These are phyloP conservation scores for Cerioporus squamosus DNA, from an alignment of 1,284 basidiomycete species.

Conservation along the genomic window DNA sequence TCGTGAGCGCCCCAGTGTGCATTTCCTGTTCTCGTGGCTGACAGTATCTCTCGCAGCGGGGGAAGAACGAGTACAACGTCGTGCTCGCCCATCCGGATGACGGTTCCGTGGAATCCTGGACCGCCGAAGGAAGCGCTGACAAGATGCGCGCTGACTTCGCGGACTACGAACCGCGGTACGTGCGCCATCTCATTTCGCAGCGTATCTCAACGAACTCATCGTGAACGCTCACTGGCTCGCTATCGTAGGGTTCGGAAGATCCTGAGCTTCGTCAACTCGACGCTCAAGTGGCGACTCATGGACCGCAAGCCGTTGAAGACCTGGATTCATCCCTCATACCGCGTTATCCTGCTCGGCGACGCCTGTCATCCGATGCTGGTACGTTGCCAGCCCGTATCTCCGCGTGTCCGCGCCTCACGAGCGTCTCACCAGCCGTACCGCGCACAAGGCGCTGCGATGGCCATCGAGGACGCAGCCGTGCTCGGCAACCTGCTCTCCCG, in stretches of 20 bases:
- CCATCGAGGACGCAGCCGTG: constrained; percentile 68
- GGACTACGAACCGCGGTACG: constrained; percentile 50
- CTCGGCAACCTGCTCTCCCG: constrained; percentile 62
- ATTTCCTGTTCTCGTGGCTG: background rate
- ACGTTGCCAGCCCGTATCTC: background rate
- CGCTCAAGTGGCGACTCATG: constrained; percentile 51
- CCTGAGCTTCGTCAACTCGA: constrained; percentile 42
- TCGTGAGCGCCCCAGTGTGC: constrained; percentile 33
- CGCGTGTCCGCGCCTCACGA: background rate
- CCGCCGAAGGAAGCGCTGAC: constrained; percentile 48
- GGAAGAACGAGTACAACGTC: constrained; percentile 46
- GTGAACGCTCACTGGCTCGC: no score
- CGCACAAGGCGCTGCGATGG: constrained; percentile 72
- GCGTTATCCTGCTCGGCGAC: constrained; percentile 46
- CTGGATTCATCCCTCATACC: constrained; percentile 45
- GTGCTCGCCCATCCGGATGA: constrained; percentile 49
- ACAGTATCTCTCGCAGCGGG: constrained; percentile 39
- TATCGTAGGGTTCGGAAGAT: constrained; percentile 44
- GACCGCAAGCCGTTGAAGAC: constrained; percentile 45
- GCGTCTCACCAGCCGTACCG: constrained; percentile 57
- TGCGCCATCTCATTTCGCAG: background rate
- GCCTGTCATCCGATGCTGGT: constrained; percentile 66
- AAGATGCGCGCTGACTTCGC: constrained; percentile 49
- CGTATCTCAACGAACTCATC: no score
- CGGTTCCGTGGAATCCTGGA: constrained; percentile 51